Evolutionary conservation across 768 basidiomycete genomes (phyloP), one percentile per base, ranked within the genome.

Genomic region (Amanita rimosa): DNA sequence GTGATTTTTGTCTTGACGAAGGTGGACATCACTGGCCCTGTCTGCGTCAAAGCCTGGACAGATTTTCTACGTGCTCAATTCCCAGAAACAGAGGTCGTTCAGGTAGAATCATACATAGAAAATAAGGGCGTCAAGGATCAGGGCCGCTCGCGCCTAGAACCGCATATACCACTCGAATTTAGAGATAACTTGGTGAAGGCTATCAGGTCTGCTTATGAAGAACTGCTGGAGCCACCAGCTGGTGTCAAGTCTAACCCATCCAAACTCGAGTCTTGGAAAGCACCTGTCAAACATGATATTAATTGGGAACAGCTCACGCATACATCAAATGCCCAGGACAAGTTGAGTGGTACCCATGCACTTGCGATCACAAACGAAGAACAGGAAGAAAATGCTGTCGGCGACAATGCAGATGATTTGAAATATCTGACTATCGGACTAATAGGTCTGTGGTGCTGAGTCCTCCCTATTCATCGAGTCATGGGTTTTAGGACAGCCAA

Each of bases 1-100:
- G 65, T 81, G 48, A 78, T 94, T 44, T 73, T 94, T 37, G 81
- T 92, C 43, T 72, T 94, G 7, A 93, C 91, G 14, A 94, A 97
- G 62, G 79, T 82, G 17, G 95, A 95, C 64, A 83, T 97, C 33
- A 73, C 85, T 5, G 88, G 90, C 13, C 74, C 76, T 10, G 67
- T 60, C 24, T 74, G 83, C 36, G 75, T 78, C 1, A 65, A 71
- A 6, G 76, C 78, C 3, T 93, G 91, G 90, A 70, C 72, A 10
- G 58, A 65, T 2, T 81, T 80, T 60, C 70, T 91, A 27, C 61
- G 66, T n/a, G 52, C 61, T 10, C 69, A 59, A 5, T 75, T 80
- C 58, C 82, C 84, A 2, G 66, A 64, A 13, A 57, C 74, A 3
- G 75, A 70, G 2, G 73, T 92, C 11, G 82, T 92, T 2, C 74